These are phyloP conservation scores for Globisporangium middletonii DNA, from an alignment of 352 stramenopile species.

Conservation along the genomic window DNA sequence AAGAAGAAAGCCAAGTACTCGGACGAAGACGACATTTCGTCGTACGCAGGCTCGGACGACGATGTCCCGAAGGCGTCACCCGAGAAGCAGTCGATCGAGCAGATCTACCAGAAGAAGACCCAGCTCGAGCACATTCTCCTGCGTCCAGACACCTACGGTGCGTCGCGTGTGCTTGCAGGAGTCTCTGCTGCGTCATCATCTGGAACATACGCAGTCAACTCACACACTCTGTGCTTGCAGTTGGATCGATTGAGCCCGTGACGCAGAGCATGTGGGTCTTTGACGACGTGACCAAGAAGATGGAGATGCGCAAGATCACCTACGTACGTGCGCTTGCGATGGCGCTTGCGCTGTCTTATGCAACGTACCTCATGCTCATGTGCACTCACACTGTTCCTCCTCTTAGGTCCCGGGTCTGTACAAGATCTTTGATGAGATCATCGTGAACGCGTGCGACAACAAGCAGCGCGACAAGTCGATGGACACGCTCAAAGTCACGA, in stretches of 20 bases:
- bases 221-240: conserved; percentile 18
- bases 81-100: conserved; percentile 71
- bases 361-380: not conserved
- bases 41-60: conserved; percentile 32
- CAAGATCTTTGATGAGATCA: conserved; percentile 99
- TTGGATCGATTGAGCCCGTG: conserved; percentile 93
- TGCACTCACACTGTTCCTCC: not conserved
- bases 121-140: conserved; percentile 97
- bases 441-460: conserved; percentile 99
- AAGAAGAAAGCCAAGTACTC: conserved; percentile 46
- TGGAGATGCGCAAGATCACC: conserved; percentile 92
- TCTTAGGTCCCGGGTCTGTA: conserved; percentile 91
- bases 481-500: conserved; percentile 92
- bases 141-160: conserved; percentile 96
- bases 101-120: conserved; percentile 98
- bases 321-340: conserved; percentile 36
- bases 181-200: too few species aligned
- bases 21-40: conserved; percentile 19
- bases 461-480: conserved; percentile 98
- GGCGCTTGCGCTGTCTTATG: not conserved
- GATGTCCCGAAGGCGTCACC: conserved; percentile 21
- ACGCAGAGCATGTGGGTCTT: conserved; percentile 92
- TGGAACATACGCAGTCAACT: not conserved
- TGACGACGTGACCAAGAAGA: conserved; percentile 85
- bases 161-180: conserved; percentile 9